phyloP scores from a whole-genome alignment of 139 green algal genomes.

The Pleodorina starrii region DNA sequence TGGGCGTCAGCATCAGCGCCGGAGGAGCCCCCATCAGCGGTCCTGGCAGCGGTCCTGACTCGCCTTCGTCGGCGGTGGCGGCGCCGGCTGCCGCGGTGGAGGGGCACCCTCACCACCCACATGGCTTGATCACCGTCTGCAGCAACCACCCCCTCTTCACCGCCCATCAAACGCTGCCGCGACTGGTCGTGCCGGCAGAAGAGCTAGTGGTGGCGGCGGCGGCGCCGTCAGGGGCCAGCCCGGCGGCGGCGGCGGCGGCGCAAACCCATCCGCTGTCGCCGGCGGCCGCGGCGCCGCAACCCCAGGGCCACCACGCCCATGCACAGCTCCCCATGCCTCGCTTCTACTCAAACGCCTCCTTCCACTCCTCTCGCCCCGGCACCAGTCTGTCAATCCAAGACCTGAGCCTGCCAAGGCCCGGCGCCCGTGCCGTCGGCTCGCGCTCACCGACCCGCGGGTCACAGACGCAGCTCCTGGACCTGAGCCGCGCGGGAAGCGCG shows the following conservation, averaged over 20 bases:
- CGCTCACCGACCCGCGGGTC: not conserved
- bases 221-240: not conserved
- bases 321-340: not conserved
- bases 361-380: not conserved
- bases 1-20: not conserved
- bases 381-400: conserved; percentile 17
- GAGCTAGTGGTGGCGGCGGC: not conserved
- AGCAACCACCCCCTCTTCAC: not conserved
- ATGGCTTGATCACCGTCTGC: not conserved
- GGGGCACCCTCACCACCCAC: not conserved
- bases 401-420: not conserved
- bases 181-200: not conserved
- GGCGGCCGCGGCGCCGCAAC: not conserved
- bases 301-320: not conserved
- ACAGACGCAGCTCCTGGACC: not conserved
- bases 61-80: not conserved
- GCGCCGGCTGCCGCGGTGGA: not conserved
- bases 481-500: not conserved
- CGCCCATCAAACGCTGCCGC: not conserved
- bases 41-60: too few species aligned
- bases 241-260: not conserved
- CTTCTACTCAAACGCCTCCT: not conserved
- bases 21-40: too few species aligned
- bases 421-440: not conserved
- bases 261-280: not conserved